Conservation (phyloP, 768 basidiomycete genomes). For the Termitomyces sp. region DNA sequence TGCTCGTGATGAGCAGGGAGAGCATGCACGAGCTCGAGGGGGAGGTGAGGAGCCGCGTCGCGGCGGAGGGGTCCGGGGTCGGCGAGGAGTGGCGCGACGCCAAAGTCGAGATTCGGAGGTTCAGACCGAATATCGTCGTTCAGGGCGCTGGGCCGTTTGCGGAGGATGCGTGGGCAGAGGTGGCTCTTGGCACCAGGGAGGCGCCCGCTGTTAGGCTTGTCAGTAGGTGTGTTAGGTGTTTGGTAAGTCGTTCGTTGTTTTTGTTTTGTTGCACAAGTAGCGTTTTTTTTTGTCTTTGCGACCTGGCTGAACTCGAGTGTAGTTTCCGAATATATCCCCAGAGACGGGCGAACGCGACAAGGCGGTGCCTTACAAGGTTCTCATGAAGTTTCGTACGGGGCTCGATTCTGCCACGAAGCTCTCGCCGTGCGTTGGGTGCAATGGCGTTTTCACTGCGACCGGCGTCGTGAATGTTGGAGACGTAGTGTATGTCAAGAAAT, state of each 20-base stretch:
- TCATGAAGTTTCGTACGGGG: slow-evolving; percentile 68
- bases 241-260: slow-evolving; percentile 37
- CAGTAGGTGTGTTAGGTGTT: slow-evolving; percentile 63
- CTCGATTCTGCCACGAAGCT: slow-evolving; percentile 41
- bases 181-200: slow-evolving; percentile 40
- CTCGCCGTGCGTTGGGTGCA: slow-evolving; percentile 64
- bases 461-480: slow-evolving; percentile 64
- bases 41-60: slow-evolving; percentile 39
- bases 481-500: slow-evolving; percentile 41
- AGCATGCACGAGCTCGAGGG: slow-evolving; percentile 48
- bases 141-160: slow-evolving; percentile 63
- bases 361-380: slow-evolving; percentile 69
- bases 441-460: slow-evolving; percentile 44
- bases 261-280: too few relatives aligned
- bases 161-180: slow-evolving; percentile 66
- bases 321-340: slow-evolving; percentile 73
- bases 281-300: too few relatives aligned
- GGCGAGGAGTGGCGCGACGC: slow-evolving; percentile 12
- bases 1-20: slow-evolving; percentile 65
- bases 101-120: slow-evolving; percentile 22
- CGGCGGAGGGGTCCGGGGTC: slow-evolving; percentile 3
- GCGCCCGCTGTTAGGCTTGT: slow-evolving; percentile 51
- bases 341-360: slow-evolving; percentile 59
- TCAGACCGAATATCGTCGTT: slow-evolving; percentile 73
- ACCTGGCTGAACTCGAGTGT: neutral